These are phyloP conservation scores for Asterophora parasitica DNA, from an alignment of 768 basidiomycete species.

Conservation along the genomic window DNA sequence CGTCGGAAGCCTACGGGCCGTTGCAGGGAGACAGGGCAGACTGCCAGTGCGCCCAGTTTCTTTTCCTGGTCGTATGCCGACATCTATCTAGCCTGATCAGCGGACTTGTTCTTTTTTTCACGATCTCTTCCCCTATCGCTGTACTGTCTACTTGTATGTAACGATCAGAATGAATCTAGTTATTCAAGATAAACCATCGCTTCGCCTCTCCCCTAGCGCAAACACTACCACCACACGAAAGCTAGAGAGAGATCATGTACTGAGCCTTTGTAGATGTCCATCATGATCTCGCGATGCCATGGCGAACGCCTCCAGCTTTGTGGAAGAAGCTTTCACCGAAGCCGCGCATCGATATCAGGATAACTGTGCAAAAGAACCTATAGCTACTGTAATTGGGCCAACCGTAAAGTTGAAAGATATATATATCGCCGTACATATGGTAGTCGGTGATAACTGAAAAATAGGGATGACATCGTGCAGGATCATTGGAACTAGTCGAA, in stretches of 20 bases:
- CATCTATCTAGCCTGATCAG: slow-evolving; percentile 7
- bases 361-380: too few relatives aligned
- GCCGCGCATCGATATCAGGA: too few relatives aligned
- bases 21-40: slow-evolving; percentile 1
- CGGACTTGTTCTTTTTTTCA: background rate
- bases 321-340: background rate
- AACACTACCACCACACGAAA: background rate
- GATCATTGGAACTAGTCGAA: background rate
- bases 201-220: too few relatives aligned
- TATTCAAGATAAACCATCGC: background rate
- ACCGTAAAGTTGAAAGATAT: background rate
- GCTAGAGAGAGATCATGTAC: background rate
- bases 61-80: slow-evolving; percentile 12
- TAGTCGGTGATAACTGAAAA: background rate
- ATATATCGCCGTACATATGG: background rate
- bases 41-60: slow-evolving; percentile 1
- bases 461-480: background rate
- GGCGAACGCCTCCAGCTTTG: too few relatives aligned
- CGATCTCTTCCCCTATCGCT: background rate
- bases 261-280: too few relatives aligned
- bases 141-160: slow-evolving; percentile 3
- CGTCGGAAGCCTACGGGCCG: slow-evolving; percentile 3
- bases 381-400: too few relatives aligned
- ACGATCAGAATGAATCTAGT: background rate
- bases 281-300: too few relatives aligned